Percentiles rank a stretch among this genome's conserved stretches.
These are phyloP conservation scores for Mycosphaerella sp. DNA, from an alignment of 2,329 filamentous ascomycete species.

Conservation along the genomic window DNA sequence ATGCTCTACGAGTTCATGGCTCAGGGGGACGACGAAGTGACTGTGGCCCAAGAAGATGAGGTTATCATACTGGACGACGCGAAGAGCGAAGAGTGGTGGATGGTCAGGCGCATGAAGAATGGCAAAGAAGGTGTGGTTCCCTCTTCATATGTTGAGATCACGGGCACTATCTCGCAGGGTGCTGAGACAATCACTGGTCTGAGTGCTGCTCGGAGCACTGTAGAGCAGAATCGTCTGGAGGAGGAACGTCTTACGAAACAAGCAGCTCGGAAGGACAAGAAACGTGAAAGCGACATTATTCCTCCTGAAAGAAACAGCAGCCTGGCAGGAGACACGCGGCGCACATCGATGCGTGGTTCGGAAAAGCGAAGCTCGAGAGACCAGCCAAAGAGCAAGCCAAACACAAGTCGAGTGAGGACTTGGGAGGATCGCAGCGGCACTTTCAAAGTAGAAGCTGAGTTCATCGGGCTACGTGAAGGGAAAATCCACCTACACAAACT, in stretches of 20 bases:
- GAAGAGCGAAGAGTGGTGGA: slow-evolving; percentile 98
- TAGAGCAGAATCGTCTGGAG: slow-evolving; percentile 72
- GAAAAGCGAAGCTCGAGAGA: slow-evolving; percentile 43
- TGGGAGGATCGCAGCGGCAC: slow-evolving; percentile 96
- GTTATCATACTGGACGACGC: slow-evolving; percentile 82
- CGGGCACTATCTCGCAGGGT: slow-evolving; percentile 55
- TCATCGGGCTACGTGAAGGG: slow-evolving; percentile 86
- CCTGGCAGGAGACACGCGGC: slow-evolving; percentile 48
- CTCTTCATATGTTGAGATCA: slow-evolving; percentile 90
- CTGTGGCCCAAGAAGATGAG: slow-evolving; percentile 81
- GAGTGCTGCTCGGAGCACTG: slow-evolving; percentile 58
- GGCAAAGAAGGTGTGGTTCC: slow-evolving; percentile 94
- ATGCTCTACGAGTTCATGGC: slow-evolving; percentile 96
- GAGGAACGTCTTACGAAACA: slow-evolving; percentile 80
- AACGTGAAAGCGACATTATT: slow-evolving; percentile 56
- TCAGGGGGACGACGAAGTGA: slow-evolving; percentile 93
- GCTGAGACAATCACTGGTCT: slow-evolving; percentile 48
- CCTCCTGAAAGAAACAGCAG: slow-evolving; percentile 74
- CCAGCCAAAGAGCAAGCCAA: slow-evolving; percentile 68
- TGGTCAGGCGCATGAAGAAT: slow-evolving; percentile 82
- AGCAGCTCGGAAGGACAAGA: slow-evolving; percentile 59
- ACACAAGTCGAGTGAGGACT: slow-evolving; percentile 72
- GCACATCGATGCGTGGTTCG: slow-evolving; percentile 21
- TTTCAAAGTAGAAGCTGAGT: slow-evolving; percentile 96
- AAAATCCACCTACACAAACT: slow-evolving; percentile 98